Base-by-base conservation (phyloP, 441 rosid genomes). In the Corymbia citriodora region DNA sequence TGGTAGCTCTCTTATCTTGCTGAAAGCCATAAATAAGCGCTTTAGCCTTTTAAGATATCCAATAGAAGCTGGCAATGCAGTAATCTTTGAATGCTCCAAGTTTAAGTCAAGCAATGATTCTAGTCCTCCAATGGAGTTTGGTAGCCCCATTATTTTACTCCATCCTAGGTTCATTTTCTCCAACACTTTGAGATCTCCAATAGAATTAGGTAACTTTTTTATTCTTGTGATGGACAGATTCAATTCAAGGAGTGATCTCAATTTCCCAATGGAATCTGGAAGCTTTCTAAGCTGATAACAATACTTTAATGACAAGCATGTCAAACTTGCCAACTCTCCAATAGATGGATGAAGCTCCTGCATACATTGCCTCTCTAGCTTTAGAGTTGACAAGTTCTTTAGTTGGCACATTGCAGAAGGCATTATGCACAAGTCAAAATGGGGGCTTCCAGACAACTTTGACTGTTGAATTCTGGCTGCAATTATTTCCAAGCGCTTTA, bases 401-500 rank as follows among this genome's bases (percentile, higher is more conserved):
- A 59, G 65, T 25, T 3, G 2, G 15, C 8, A 59, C 10, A 59
- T 59, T 59, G 65, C 0, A 59, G 0, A 25, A 59, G n/a, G 65
- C 65, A 59, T 7, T 25, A 0, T 8, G 1, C 5, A 11, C n/a
- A 10, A 16, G 65, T 59, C 65, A 59, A 59, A 59, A 59, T 3
- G 65, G 65, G 21, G 25, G n/a, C n/a, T 59, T 59, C 25, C 0
- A 16, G n/a, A 16, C n/a, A 59, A 59, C 25, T 4, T 59, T 59
- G 65, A 59, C 0, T 2, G 15, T 0, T 59, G 65, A 0, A 59
- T 27, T 59, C 23, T 0, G 2, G 2, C 15, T 59, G 3, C 25
- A 25, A 5, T 59, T 59, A 59, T 61, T 27, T 61, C 31, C 68
- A 61, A 61, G 1, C 16, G 1, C 68, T 61, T 61, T 61, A 61